Evolutionary conservation across 2,329 filamentous ascomycete species (phyloP).

Genomic region (Hymenoscyphus salicellus): DNA sequence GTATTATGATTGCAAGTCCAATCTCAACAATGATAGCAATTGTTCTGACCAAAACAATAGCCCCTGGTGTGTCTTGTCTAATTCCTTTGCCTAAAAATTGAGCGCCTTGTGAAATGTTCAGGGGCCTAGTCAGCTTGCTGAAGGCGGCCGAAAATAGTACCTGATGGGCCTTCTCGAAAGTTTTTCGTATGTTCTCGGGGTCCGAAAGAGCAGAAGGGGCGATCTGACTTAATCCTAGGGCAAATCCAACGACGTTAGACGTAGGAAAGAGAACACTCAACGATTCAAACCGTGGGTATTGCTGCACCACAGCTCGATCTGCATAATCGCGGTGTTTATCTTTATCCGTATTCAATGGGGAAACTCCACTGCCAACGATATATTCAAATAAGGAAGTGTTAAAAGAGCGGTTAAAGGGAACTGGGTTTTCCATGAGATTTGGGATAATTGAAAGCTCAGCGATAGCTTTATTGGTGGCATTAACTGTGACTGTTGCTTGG

Average conservation of each 20-base stretch:
- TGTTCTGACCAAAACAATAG: slow-evolving; percentile 26
- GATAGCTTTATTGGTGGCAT: slow-evolving; percentile 19
- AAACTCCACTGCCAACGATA: slow-evolving; percentile 31
- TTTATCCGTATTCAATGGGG: slow-evolving; percentile 5
- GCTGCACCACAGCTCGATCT: slow-evolving; percentile 22
- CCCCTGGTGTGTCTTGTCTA: slow-evolving; percentile 5
- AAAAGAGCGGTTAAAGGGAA: slow-evolving; percentile 33
- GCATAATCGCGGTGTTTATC: slow-evolving; percentile 21
- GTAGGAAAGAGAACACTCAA: slow-evolving; percentile 30
- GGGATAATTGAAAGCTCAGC: background rate
- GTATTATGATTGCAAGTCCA: slow-evolving; percentile 24
- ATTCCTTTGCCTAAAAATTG: background rate
- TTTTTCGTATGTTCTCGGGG: slow-evolving; percentile 32
- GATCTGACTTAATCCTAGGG: slow-evolving; percentile 33
- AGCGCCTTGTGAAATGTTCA: background rate
- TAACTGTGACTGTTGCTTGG: slow-evolving; percentile 42
- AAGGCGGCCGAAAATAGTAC: slow-evolving; percentile 41
- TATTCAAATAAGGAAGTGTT: slow-evolving; percentile 42
- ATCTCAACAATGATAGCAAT: slow-evolving; percentile 32
- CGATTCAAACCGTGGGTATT: slow-evolving; percentile 20
- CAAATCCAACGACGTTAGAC: slow-evolving; percentile 40
- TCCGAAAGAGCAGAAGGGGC: slow-evolving; percentile 38
- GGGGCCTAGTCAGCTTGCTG: slow-evolving; percentile 11
- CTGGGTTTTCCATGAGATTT: slow-evolving; percentile 14
- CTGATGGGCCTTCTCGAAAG: slow-evolving; percentile 42